Percentiles rank a stretch among this genome's conserved stretches.
Evolutionary conservation across 148 eudicot species (phyloP).

Genomic region (Spergularia marina): DNA sequence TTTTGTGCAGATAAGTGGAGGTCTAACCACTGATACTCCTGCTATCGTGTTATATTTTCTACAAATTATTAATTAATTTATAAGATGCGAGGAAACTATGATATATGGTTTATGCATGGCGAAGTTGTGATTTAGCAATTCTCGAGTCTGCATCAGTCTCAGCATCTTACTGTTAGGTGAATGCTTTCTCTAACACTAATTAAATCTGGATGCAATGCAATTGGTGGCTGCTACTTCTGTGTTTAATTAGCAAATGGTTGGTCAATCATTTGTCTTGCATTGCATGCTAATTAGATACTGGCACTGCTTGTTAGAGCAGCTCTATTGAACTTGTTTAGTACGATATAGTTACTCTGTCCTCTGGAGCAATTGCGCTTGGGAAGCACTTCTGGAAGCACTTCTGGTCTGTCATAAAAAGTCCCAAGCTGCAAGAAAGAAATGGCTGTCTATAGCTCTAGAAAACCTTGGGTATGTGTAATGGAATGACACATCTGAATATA

Average conservation of each 20-base stretch:
- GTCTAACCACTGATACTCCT: constrained; percentile 31
- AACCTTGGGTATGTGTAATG: too few species aligned
- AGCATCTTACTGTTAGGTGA: background rate
- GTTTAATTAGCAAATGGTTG: background rate
- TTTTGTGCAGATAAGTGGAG: constrained; percentile 75
- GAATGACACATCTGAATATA: too few species aligned
- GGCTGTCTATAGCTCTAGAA: too few species aligned
- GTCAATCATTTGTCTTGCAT: background rate
- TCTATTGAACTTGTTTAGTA: background rate
- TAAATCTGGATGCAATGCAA: background rate
- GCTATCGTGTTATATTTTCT: constrained; percentile 39
- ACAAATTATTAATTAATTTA: constrained; percentile 32
- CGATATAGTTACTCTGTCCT: too few species aligned
- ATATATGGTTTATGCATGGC: constrained; percentile 24
- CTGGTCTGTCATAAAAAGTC: too few species aligned
- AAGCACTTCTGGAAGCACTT: too few species aligned
- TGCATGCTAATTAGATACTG: constrained; percentile 1
- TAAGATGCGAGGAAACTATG: constrained; percentile 35
- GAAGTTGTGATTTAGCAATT: background rate
- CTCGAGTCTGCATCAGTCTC: background rate
- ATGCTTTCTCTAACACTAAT: background rate
- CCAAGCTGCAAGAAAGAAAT: too few species aligned
- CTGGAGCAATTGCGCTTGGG: too few species aligned
- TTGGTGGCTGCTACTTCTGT: background rate
- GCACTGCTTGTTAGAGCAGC: background rate